Evolutionary conservation across 208 protist genomes (phyloP).

Genomic region (Trichomonas tenax): DNA sequence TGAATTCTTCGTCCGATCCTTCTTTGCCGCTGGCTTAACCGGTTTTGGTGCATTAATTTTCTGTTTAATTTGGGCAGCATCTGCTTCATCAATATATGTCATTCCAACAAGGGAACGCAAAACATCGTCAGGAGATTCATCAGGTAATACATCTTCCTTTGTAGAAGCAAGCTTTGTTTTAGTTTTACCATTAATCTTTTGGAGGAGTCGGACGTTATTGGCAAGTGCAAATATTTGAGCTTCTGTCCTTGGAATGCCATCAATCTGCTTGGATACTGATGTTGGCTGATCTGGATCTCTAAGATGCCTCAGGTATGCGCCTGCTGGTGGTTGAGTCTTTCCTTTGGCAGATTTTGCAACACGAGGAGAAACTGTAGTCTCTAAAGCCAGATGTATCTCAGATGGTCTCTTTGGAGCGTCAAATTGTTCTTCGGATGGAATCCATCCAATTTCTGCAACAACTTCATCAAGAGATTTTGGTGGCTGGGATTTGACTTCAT

Average conservation of each 20-base stretch:
- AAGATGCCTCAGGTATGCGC: background rate
- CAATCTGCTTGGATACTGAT: background rate
- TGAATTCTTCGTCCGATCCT: background rate
- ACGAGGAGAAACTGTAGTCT: background rate
- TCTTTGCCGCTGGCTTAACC: background rate
- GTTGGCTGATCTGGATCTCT: background rate
- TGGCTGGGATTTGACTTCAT: background rate
- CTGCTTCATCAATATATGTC: background rate
- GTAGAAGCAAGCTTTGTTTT: background rate
- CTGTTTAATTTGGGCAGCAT: background rate
- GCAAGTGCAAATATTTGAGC: background rate
- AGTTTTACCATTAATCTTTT: conserved; percentile 5
- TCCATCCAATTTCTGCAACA: background rate
- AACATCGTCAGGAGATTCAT: background rate
- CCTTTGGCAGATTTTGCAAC: background rate
- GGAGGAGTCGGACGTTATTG: background rate
- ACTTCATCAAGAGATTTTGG: background rate
- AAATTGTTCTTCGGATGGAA: background rate
- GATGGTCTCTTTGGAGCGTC: background rate
- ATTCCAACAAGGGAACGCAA: background rate
- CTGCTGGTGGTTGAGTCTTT: background rate
- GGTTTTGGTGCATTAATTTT: background rate
- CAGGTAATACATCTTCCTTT: background rate
- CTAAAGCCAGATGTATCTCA: background rate
- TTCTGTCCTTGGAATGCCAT: background rate